These are phyloP conservation scores for Xanthoconium purpureum DNA, from an alignment of 768 basidiomycete species.

Conservation along the genomic window DNA sequence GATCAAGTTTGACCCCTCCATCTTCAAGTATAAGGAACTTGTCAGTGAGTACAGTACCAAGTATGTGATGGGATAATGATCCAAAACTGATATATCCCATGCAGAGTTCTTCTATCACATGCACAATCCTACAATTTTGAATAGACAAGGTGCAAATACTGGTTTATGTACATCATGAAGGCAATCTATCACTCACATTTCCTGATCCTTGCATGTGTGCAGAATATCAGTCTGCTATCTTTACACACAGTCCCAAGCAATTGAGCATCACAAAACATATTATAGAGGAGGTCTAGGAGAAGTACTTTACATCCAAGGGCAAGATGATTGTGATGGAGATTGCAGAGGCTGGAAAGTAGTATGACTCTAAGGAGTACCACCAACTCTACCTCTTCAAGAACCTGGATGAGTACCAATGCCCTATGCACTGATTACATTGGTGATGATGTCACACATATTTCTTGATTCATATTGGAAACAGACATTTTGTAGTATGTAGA, in stretches of 20 bases:
- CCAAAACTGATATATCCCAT: conserved; percentile 19
- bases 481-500: neutral
- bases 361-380: conserved; percentile 79
- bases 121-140: conserved; percentile 85
- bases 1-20: conserved; percentile 79
- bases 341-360: conserved; percentile 69
- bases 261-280: conserved; percentile 66
- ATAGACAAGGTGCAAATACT: conserved; percentile 72
- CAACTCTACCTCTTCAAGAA: conserved; percentile 79
- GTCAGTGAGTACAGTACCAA: conserved; percentile 56
- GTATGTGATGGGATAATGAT: neutral
- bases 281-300: conserved; percentile 78
- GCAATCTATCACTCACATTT: neutral
- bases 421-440: conserved; percentile 85
- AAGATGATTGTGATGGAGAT: conserved; percentile 80
- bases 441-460: conserved; percentile 25
- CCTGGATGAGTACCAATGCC: conserved; percentile 87
- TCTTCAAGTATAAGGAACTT: conserved; percentile 80
- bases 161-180: conserved; percentile 64
- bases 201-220: conserved; percentile 1
- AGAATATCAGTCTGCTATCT: conserved; percentile 96
- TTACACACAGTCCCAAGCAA: conserved; percentile 74
- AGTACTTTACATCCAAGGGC: conserved; percentile 73
- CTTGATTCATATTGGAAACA: neutral
- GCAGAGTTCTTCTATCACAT: conserved; percentile 92